Conservation (phyloP, 2,329 filamentous ascomycete species). For the Colletotrichum tabaci region DNA sequence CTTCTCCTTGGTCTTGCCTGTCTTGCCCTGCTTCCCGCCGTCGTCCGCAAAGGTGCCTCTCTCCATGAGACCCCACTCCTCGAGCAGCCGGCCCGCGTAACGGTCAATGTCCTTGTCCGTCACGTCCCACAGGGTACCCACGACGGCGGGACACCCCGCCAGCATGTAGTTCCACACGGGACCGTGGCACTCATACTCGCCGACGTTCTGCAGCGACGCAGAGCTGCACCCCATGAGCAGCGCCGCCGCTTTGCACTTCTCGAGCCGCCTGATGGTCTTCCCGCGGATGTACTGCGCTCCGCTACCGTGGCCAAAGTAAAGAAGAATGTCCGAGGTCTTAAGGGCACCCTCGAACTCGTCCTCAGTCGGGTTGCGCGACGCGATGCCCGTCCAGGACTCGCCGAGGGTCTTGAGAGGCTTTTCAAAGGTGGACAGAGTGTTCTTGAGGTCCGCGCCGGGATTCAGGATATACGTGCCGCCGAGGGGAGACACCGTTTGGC, state of each 20-base stretch:
- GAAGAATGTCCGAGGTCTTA: conserved; percentile 76
- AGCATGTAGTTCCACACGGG: conserved; percentile 94
- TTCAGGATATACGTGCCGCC: conserved; percentile 88
- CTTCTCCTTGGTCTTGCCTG: conserved; percentile 44
- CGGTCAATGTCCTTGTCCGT: conserved; percentile 98
- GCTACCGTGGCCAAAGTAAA: conserved; percentile 97
- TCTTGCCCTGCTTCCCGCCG: conserved; percentile 44
- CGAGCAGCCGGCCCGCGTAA: conserved; percentile 84
- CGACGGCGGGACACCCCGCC: conserved; percentile 86
- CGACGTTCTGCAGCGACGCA: conserved; percentile 83
- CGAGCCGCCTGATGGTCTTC: conserved; percentile 83
- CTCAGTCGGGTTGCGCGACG: conserved; percentile 80
- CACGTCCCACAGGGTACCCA: conserved; percentile 97
- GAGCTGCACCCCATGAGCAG: conserved; percentile 97
- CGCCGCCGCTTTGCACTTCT: conserved; percentile 81
- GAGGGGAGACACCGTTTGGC: conserved; percentile 66
- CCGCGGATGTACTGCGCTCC: conserved; percentile 95
- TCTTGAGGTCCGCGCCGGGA: conserved; percentile 85
- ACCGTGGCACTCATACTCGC: conserved; percentile 92
- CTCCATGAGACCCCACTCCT: conserved; percentile 85
- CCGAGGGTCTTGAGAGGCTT: conserved; percentile 76
- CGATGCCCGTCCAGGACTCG: conserved; percentile 79
- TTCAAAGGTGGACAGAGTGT: conserved; percentile 84
- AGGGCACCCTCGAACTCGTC: conserved; percentile 81
- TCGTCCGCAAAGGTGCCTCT: conserved; percentile 57